Percentiles rank a stretch among this genome's conserved stretches.
These are phyloP conservation scores for Paraconiothyrium brasiliense DNA, from an alignment of 2,329 filamentous ascomycete species.

Conservation along the genomic window DNA sequence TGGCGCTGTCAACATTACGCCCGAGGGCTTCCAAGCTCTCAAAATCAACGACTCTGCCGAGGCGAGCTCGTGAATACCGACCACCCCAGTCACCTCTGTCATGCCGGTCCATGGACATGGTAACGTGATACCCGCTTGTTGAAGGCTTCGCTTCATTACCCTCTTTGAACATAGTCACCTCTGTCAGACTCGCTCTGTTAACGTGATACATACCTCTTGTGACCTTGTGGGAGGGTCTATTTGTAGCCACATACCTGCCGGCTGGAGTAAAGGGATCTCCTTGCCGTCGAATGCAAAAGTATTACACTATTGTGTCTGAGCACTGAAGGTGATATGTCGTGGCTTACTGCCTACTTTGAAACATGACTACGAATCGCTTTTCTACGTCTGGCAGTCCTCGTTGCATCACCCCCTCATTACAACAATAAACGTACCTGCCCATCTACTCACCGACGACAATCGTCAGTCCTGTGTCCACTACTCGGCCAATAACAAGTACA, in stretches of 20 bases:
- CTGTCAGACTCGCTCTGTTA: constrained; percentile 45
- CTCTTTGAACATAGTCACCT: constrained; percentile 49
- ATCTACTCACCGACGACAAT: too few species aligned
- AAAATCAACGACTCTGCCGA: constrained; percentile 10
- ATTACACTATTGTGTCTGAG: background rate
- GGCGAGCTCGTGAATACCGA: constrained; percentile 5
- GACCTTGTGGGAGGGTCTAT: constrained; percentile 2
- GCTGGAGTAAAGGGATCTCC: constrained; percentile 13
- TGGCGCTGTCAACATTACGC: constrained; percentile 85
- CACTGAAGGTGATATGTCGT: too few species aligned
- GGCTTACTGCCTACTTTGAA: too few species aligned
- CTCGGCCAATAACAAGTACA: too few species aligned
- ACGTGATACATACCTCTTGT: constrained; percentile 42
- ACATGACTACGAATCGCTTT: too few species aligned
- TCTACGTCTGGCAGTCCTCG: too few species aligned
- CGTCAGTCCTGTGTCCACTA: too few species aligned
- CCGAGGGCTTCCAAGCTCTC: constrained; percentile 80
- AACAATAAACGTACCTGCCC: too few species aligned
- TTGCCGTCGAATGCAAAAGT: constrained; percentile 1
- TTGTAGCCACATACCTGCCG: constrained; percentile 1
- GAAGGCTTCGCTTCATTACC: constrained; percentile 36
- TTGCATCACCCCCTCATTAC: too few species aligned
- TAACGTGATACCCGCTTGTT: constrained; percentile 45
- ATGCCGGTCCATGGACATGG: constrained; percentile 28
- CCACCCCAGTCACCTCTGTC: constrained; percentile 48